Conservation (phyloP, 768 basidiomycete genomes). For the Phaffia australis region DNA sequence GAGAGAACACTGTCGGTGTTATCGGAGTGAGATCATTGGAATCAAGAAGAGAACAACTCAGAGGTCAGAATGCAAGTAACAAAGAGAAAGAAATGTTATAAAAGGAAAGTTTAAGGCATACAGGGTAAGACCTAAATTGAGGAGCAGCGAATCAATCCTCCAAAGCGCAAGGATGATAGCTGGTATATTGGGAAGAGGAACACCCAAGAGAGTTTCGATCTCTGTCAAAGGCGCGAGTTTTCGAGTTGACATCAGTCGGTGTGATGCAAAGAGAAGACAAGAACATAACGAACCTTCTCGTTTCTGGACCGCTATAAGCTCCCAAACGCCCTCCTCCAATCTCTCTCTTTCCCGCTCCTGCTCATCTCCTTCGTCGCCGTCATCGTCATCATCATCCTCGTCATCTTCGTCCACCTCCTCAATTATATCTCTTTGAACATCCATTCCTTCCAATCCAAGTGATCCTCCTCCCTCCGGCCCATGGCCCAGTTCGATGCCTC, state of each 20-base stretch:
- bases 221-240: background rate
- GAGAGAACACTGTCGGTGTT: conserved; percentile 5
- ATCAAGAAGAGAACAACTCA: background rate
- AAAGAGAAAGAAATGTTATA: background rate
- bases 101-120: conserved; percentile 1
- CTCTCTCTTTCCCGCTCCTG: background rate
- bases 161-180: conserved; percentile 22
- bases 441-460: background rate
- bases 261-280: background rate
- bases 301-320: conserved; percentile 18
- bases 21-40: background rate
- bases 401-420: background rate
- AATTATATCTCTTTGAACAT: background rate
- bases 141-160: conserved; percentile 23
- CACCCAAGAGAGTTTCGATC: conserved; percentile 21
- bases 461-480: background rate
- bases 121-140: conserved; percentile 24
- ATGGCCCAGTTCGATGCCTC: conserved; percentile 7
- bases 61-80: background rate
- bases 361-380: background rate
- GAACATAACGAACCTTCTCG: conserved; percentile 15
- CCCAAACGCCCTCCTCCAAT: conserved; percentile 17
- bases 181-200: conserved; percentile 26
- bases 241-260: background rate
- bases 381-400: conserved; percentile 5